These are phyloP conservation scores for Ceratobasidium sp. DNA, from an alignment of 1,284 basidiomycete genomes.

Conservation along the genomic window DNA sequence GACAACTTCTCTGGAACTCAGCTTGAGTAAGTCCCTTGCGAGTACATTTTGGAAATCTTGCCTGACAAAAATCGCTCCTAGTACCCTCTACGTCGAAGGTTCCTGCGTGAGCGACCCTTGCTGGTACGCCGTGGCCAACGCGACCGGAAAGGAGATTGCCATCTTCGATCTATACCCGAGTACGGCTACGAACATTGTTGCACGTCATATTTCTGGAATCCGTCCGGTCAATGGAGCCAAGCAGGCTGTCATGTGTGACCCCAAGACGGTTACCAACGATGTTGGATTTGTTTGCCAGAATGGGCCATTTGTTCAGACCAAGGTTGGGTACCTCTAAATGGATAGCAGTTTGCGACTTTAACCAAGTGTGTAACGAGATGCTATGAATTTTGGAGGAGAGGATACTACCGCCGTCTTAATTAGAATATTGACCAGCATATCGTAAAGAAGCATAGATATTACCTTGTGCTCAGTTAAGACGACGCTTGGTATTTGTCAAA, in stretches of 20 bases:
- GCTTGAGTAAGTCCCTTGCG: conserved; percentile 60
- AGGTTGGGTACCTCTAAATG: conserved; percentile 44
- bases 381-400: background rate
- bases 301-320: conserved; percentile 58
- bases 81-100: conserved; percentile 65
- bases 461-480: too few species aligned
- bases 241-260: conserved; percentile 66
- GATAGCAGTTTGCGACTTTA: background rate
- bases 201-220: conserved; percentile 60
- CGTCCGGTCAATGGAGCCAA: conserved; percentile 59
- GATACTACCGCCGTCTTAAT: background rate
- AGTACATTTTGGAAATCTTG: background rate
- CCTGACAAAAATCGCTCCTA: conserved; percentile 48
- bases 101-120: conserved; percentile 68
- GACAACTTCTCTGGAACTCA: conserved; percentile 65
- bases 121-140: conserved; percentile 65
- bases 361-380: background rate
- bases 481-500: too few species aligned
- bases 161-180: conserved; percentile 68
- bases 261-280: conserved; percentile 60
- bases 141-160: conserved; percentile 68
- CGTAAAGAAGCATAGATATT: too few species aligned
- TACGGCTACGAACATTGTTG: conserved; percentile 64
- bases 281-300: conserved; percentile 68
- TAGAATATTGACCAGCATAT: too few species aligned